phyloP scores from a whole-genome alignment of 2,329 filamentous ascomycete species.

The Colletotrichum liriopes region DNA sequence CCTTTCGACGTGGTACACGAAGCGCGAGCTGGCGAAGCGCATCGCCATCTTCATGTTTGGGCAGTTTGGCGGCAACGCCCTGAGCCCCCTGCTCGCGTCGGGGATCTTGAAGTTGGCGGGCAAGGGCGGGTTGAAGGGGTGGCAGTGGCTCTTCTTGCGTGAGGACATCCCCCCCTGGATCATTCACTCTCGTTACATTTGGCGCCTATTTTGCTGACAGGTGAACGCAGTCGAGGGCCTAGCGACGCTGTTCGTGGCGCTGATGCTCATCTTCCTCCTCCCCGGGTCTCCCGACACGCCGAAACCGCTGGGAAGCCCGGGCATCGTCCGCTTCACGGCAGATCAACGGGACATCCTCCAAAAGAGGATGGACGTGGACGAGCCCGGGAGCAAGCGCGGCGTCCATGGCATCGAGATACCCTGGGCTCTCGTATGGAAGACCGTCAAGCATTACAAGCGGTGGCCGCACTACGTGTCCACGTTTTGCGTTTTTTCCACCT shows the following conservation, averaged over 20 bases:
- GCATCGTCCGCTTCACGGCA: constrained; percentile 56
- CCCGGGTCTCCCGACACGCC: constrained; percentile 60
- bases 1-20: constrained; percentile 66
- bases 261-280: constrained; percentile 58
- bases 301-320: constrained; percentile 55
- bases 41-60: constrained; percentile 68
- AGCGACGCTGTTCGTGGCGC: constrained; percentile 58
- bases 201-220: constrained; percentile 4
- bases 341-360: constrained; percentile 54
- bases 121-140: constrained; percentile 58
- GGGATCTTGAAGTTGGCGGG: constrained; percentile 63
- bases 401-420: constrained; percentile 56
- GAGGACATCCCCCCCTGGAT: constrained; percentile 30
- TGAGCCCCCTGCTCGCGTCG: constrained; percentile 64
- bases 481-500: constrained; percentile 67
- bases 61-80: constrained; percentile 66
- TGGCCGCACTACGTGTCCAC: constrained; percentile 67
- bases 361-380: constrained; percentile 53
- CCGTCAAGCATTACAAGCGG: constrained; percentile 59
- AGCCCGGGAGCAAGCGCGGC: constrained; percentile 50
- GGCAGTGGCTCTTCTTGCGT: constrained; percentile 68
- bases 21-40: constrained; percentile 61
- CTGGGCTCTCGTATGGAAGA: constrained; percentile 58
- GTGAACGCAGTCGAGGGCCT: constrained; percentile 58
- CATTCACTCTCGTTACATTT: not conserved